Base-by-base conservation (phyloP, 2,329 filamentous ascomycete genomes). In the Sclerotinia glacialis region DNA sequence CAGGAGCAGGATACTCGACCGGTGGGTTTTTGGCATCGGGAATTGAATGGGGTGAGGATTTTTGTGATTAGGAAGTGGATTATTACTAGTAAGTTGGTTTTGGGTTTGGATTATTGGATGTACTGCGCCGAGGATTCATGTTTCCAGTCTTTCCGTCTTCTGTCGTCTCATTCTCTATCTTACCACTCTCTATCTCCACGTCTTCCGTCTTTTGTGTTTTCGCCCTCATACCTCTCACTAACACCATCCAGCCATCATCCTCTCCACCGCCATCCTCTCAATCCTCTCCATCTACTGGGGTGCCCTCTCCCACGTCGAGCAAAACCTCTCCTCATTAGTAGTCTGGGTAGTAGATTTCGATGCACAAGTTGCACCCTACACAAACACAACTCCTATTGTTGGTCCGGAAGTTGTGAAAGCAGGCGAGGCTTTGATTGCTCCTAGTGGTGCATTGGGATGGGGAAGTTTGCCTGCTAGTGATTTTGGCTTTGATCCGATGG, bases 321-420 rank as follows among this genome's bases (percentile, higher is more conserved):
- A 78, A 54, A 85, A 84, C 64, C 74, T 83, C 28, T 78, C 75
- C 0, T 74, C 77, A 0, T 76, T 89, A 3, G 79, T 78, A 2
- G 79, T 89, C 9, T 83, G 83, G 70, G 81, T 89, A 0, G 86
- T 89, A 44, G 85, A 88, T 73, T 88, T 89, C 68, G 87, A 89
- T 72, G 83, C 82, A 9, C 79, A 80, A 66, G 74, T 80, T 6
- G 78, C 82, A 1, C 85, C 85, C 1, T 87, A 84, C 69, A 79
- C 78, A 46, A 76, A 78, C 5, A 78, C 79, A 21, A 73, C 78
- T 23, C 81, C 86, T 0, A 71, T 89, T 2, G 80, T 89, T n/a
- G 86, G 86, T 0, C 85, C 84, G 0, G 76, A 79, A 0, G 79
- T 87, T 14, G 80, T 79, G 1, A 72, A 81, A 40, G 74, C 82